These are phyloP conservation scores for Gleditsia sinensis DNA, from an alignment of 306 rosid species.

Conservation along the genomic window DNA sequence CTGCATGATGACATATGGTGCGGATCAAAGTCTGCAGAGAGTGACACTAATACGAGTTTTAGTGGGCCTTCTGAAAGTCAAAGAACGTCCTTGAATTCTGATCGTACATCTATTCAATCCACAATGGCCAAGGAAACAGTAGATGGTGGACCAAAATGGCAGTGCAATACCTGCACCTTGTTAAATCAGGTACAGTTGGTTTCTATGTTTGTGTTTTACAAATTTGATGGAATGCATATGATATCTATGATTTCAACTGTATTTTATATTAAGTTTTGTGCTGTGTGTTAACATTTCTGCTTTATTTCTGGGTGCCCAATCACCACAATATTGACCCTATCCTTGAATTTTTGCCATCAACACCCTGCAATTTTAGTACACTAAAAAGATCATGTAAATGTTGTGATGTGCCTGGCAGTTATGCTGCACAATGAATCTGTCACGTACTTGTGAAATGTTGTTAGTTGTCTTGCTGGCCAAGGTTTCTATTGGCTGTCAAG, in stretches of 20 bases:
- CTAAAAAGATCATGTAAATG: background rate
- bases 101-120: slow-evolving; percentile 21
- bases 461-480: background rate
- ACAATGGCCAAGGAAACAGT: slow-evolving; percentile 18
- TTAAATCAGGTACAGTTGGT: slow-evolving; percentile 47
- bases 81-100: slow-evolving; percentile 6
- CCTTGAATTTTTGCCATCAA: background rate
- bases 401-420: background rate
- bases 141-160: slow-evolving; percentile 46
- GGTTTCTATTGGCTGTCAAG: background rate
- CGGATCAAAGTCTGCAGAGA: slow-evolving; percentile 45
- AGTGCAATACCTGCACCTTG: slow-evolving; percentile 53
- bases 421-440: background rate
- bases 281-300: background rate
- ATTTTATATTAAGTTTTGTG: background rate
- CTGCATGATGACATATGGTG: slow-evolving; percentile 69
- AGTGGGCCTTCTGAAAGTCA: slow-evolving; percentile 38
- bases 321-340: background rate
- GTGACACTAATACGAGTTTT: slow-evolving; percentile 31
- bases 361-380: background rate
- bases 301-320: background rate
- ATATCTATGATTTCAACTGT: background rate
- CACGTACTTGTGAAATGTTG: background rate
- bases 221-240: background rate
- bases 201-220: background rate